Percentiles rank a stretch among this genome's conserved stretches.
These are phyloP conservation scores for Cichorium intybus DNA, from an alignment of 140 eudicot genomes.

Conservation along the genomic window DNA sequence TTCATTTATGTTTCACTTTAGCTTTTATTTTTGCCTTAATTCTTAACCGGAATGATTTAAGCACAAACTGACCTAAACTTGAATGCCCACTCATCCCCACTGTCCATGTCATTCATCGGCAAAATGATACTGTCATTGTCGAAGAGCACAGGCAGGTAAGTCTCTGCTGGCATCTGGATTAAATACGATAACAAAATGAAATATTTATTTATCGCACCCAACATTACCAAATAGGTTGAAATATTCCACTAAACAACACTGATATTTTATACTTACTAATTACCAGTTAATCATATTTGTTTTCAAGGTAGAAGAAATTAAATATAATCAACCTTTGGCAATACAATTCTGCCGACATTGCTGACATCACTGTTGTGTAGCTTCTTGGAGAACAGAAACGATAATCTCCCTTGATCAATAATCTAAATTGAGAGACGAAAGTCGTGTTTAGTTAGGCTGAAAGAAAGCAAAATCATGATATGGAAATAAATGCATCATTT, in stretches of 20 bases:
- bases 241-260: neutral
- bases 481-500: neutral
- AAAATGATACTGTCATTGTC: conserved; percentile 50
- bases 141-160: conserved; percentile 55
- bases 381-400: conserved; percentile 65
- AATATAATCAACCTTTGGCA: conserved; percentile 64
- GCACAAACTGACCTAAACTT: conserved; percentile 50
- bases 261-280: neutral
- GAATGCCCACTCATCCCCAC: conserved; percentile 61
- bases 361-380: conserved; percentile 73
- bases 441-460: neutral
- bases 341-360: conserved; percentile 52
- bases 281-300: neutral
- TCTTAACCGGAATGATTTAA: too few relatives aligned
- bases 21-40: neutral
- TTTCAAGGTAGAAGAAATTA: neutral
- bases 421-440: conserved; percentile 28
- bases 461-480: conserved; percentile 2
- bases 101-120: conserved; percentile 67
- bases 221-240: too few relatives aligned
- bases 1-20: neutral
- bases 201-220: too few relatives aligned
- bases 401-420: conserved; percentile 38
- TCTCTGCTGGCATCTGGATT: conserved; percentile 57
- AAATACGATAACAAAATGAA: conserved; percentile 11